Base-by-base conservation (phyloP, 192 early-diverging fungal genomes). In the Entomortierella beljakovae region DNA sequence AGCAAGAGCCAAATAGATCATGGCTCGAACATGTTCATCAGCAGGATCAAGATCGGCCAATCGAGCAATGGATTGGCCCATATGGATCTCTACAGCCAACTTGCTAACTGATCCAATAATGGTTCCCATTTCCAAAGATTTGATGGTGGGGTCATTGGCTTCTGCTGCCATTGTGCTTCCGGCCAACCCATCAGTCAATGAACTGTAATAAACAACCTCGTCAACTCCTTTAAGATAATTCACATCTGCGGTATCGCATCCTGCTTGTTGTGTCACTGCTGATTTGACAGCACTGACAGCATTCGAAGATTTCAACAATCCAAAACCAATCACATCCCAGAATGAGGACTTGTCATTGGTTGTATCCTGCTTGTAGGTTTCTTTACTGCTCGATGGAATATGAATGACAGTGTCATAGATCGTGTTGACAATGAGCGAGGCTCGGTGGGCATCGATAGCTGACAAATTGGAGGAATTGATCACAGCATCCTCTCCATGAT, bases 401-500 rank as follows among this genome's bases (percentile, higher is more conserved):
- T 55, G 25, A 3, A 61, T 48, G 25, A 75, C 72, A 0, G 72
- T 56, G 28, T 75, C 72, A 51, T 75, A 75, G 33, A 75, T 75
- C 1, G 72, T 68, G 9, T 75, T 68, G 6, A 75, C 33, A 16
- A 75, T 35, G 51, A 68, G 16, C n/a, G 31, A 37, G 1, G 64
- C 64, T 10, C 58, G 64, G 13, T 56, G 57, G 1, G 40, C 46
- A 28, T 75, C 64, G 13, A 60, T 49, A 0, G 40, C 64, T 25
- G 42, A 49, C 1, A 75, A 25, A 18, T 67, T 20, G 10, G 49
- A 13, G 15, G 50, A 35, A 1, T 38, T 51, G 6, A n/a, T 2
- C n/a, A 66, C 26, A 10, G 59, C 64, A n/a, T n/a, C n/a, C 16
- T 57, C 49, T 15, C 72, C 72, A 18, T 75, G 37, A 16, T 52